Evolutionary conservation across 177 flowering plant genomes (phyloP).

Genomic region (Telopea speciosissima): DNA sequence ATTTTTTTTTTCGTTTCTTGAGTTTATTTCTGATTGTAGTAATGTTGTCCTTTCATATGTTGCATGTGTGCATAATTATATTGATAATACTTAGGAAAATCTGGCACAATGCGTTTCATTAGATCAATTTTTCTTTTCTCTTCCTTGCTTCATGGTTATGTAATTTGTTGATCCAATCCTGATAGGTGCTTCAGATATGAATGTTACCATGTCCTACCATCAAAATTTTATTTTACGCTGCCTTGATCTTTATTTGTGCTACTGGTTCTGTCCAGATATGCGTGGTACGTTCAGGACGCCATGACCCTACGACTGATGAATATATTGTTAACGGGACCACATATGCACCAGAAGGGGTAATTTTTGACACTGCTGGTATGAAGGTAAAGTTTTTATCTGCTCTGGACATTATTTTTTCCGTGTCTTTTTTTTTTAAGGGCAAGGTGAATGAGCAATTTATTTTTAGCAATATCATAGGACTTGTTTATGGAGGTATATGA

Average conservation of each 20-base stretch:
- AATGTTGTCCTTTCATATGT: too few relatives aligned
- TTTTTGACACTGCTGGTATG: slow-evolving; percentile 53
- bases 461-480: neutral
- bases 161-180: neutral
- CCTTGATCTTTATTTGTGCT: slow-evolving; percentile 3
- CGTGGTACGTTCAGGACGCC: slow-evolving; percentile 55
- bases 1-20: neutral
- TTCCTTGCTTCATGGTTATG: neutral
- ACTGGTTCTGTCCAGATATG: slow-evolving; percentile 51
- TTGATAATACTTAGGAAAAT: neutral
- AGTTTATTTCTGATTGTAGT: neutral
- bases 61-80: too few relatives aligned
- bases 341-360: slow-evolving; percentile 84
- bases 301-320: slow-evolving; percentile 51
- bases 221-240: neutral
- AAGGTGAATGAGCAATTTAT: neutral
- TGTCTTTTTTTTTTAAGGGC: neutral
- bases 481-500: neutral
- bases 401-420: neutral
- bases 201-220: neutral
- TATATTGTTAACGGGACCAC: slow-evolving; percentile 85
- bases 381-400: slow-evolving; percentile 42
- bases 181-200: neutral
- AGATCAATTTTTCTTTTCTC: neutral
- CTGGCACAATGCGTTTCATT: neutral